Evolutionary conservation across 2,329 filamentous ascomycete genomes (phyloP), one percentile per base, ranked within the genome.

Genomic region (Claviceps spartinae): DNA sequence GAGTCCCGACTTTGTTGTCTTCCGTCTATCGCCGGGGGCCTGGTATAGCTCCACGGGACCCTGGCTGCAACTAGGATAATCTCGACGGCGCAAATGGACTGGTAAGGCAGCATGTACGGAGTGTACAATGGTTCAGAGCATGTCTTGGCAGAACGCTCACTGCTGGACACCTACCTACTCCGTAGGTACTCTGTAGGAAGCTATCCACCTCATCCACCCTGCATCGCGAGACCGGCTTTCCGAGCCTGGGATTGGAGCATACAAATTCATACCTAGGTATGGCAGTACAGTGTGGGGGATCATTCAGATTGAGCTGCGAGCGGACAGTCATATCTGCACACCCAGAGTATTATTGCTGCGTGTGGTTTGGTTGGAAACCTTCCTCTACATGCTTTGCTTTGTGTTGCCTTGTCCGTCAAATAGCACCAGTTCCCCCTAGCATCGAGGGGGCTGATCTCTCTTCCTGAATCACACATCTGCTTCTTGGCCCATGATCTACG

Each of bases 391-490:
- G 41, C n/a, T 11, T 22, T 48, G 20, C 54, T 58, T 55, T 56
- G 58, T 24, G 30, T 34, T 48, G 47, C 49, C 43, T 50, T 22
- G 47, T 20, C 40, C 26, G 48, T 46, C 52, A 64, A 63, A 65
- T 62, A 65, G 64, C 60, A 65, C 61, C 54, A 52, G 49, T 62
- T 62, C 62, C 62, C 61, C 60, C 60, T 56, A 56, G 57, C 56
- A 55, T 58, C 58, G 58, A 61, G 56, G 54, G 26, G 53, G 55
- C 50, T 47, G 50, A 26, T 34, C 45, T 42, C 48, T 48, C 45
- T 51, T 54, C 54, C 56, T 54, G 49, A 54, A 56, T 57, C 55
- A 47, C 41, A 51, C 54, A 56, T 57, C 54, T 54, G 57, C 47
- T 54, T 43, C 51, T 50, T 53, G 52, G 52, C 55, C 57, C 56